Percentiles rank a stretch among this genome's conserved stretches.
These are phyloP conservation scores for Backusella liffmaniae DNA, from an alignment of 192 early-diverging fungal species.

Conservation along the genomic window DNA sequence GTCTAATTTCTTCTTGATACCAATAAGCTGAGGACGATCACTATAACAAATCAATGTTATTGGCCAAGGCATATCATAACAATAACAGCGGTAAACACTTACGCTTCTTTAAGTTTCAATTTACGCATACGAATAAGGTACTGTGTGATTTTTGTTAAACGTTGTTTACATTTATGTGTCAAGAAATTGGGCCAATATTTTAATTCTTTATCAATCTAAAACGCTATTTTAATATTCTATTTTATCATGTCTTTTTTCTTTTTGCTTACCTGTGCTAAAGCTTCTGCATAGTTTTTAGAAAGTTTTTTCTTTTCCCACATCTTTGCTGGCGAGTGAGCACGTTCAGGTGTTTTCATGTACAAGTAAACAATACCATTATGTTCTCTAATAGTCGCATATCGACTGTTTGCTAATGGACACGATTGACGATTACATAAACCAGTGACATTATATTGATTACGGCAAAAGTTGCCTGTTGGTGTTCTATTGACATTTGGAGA, in stretches of 20 bases:
- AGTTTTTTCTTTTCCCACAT: constrained; percentile 92
- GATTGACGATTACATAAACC: constrained; percentile 93
- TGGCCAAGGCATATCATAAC: not conserved
- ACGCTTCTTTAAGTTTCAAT: constrained; percentile 77
- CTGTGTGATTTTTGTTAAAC: constrained; percentile 94
- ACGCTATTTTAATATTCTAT: not conserved
- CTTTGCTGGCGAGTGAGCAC: constrained; percentile 90
- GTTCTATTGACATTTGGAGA: constrained; percentile 53
- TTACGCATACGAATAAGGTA: constrained; percentile 93
- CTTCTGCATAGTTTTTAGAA: constrained; percentile 87
- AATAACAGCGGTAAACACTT: constrained; percentile 17
- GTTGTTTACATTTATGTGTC: constrained; percentile 95
- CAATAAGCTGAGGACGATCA: constrained; percentile 72
- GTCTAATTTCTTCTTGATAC: constrained; percentile 94
- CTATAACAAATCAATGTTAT: not conserved
- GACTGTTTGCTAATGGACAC: constrained; percentile 93
- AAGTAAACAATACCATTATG: constrained; percentile 80
- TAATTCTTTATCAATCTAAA: constrained; percentile 86
- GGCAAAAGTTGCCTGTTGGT: constrained; percentile 85
- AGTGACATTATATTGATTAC: constrained; percentile 95
- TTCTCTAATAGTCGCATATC: constrained; percentile 95
- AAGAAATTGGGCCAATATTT: constrained; percentile 90
- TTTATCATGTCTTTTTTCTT: not conserved
- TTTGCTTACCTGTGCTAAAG: constrained; percentile 64
- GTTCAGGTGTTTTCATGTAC: constrained; percentile 93